Base-by-base conservation (phyloP, 805 yeast species). In the Saccharomycopsis selenospora region DNA sequence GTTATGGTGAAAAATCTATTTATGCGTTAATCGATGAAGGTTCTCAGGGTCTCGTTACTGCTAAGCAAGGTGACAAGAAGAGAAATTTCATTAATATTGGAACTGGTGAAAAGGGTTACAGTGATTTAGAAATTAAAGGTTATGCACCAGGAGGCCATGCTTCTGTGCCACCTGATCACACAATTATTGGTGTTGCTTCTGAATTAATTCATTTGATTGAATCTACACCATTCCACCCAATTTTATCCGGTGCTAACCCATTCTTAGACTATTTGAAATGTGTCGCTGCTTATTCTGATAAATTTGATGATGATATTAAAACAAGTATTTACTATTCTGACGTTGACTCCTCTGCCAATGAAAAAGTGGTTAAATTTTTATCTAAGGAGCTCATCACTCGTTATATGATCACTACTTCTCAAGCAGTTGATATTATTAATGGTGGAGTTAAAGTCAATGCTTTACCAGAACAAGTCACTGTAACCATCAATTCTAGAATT, bases 371-470 rank as follows among this genome's bases (percentile, higher is more conserved):
- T 43, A 50, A 60, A 2, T 57, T 48, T 43, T 54, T 61, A 44
- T 53, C 54, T 1, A 27, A 48, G 1, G 47, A 57, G 18, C 25
- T 29, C 10, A 18, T 38, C 1, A 52, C 56, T 41, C 62, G 68
- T 49, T 76, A 72, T 53, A 60, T 74, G 45, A 64, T 81, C 22
- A 67, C 72, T 46, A 83, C 91, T 0, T 73, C 86, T 3, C 86
- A 79, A 62, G 84, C 91, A 0, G 70, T 75, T 42, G 88, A 82
- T 57, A 71, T 81, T 22, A 69, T 86, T 51, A 59, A 65, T 10
- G 93, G 93, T 25, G 95, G 95, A 40, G 73, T 79, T 50, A 85
- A 85, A 64, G 71, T 81, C 23, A 85, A 85, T 59, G 89, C 93
- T 1, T 66, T 85, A 42, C 95, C 95, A 2, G 91, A 85, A 59